Conservation (phyloP, 2,329 filamentous ascomycete species). For the Metarhizium album region DNA sequence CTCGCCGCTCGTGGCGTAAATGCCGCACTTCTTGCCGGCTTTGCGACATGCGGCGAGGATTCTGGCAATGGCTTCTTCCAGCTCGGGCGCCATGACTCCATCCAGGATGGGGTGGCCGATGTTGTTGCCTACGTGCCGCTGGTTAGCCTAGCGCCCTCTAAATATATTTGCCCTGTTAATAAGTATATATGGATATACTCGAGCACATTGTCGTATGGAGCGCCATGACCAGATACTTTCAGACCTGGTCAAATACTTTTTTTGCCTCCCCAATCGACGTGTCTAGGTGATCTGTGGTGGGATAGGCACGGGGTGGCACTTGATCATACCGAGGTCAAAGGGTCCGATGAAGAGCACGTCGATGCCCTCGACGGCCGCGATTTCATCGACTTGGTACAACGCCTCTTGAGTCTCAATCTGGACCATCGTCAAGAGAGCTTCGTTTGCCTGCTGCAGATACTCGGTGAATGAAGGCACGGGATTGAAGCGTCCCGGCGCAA, state of each 20-base stretch:
- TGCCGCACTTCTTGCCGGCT: conserved; percentile 56
- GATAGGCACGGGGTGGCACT: background rate
- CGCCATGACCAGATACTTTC: no score
- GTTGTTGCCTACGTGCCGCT: conserved; percentile 36
- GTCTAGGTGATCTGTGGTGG: no score
- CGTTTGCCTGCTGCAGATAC: conserved; percentile 39
- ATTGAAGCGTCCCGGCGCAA: conserved; percentile 31
- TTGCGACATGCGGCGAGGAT: conserved; percentile 45
- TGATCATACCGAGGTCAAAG: conserved; percentile 44
- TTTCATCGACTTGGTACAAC: conserved; percentile 48
- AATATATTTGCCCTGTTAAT: no score
- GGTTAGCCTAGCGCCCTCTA: background rate
- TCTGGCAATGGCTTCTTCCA: conserved; percentile 47
- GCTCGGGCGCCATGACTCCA: conserved; percentile 45
- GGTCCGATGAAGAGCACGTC: conserved; percentile 57
- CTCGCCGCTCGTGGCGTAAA: conserved; percentile 45
- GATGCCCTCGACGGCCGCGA: conserved; percentile 47
- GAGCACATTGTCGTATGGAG: no score
- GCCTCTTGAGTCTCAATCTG: conserved; percentile 59
- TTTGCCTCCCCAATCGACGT: no score
- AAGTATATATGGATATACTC: no score
- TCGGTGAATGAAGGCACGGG: conserved; percentile 33
- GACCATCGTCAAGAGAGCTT: conserved; percentile 49
- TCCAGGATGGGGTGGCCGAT: conserved; percentile 52
- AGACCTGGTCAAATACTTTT: no score